A percentile compares a stretch with the other conserved stretches of the same genome.
Evolutionary conservation across 192 early-diverging fungal species (phyloP).

Genomic region (Linnemannia hyalina): DNA sequence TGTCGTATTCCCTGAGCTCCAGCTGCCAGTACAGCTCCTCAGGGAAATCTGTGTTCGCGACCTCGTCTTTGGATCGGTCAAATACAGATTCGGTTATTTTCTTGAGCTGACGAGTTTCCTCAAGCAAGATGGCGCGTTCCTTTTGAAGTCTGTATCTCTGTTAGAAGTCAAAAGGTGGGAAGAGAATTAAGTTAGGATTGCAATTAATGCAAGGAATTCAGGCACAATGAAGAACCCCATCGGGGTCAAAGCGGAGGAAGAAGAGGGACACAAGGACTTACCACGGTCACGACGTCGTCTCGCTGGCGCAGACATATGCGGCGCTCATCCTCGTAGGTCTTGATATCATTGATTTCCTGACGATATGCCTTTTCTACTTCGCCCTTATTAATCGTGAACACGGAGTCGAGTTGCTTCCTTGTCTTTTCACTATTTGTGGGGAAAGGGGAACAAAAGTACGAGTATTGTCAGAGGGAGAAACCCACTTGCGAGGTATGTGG

Average conservation of each 20-base stretch:
- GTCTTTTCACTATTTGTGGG: conserved; percentile 23
- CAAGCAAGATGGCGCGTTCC: conserved; percentile 24
- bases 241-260: too few relatives aligned
- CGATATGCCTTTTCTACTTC: conserved; percentile 23
- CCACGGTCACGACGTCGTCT: conserved; percentile 45
- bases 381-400: conserved; percentile 38
- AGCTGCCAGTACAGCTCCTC: conserved; percentile 53
- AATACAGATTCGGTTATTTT: conserved; percentile 49
- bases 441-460: not conserved
- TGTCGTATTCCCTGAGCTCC: conserved; percentile 49
- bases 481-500: not conserved
- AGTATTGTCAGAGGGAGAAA: not conserved
- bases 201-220: not conserved
- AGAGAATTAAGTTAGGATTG: not conserved
- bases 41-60: conserved; percentile 49
- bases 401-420: conserved; percentile 43
- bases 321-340: conserved; percentile 40
- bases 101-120: conserved; percentile 51
- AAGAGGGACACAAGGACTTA: not conserved
- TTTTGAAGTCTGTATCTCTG: conserved; percentile 38
- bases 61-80: conserved; percentile 49
- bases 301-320: conserved; percentile 37
- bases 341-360: conserved; percentile 38
- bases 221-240: too few relatives aligned
- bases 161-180: not conserved